Base-by-base conservation (phyloP, 257 asterid genomes). In the Vinca minor region DNA sequence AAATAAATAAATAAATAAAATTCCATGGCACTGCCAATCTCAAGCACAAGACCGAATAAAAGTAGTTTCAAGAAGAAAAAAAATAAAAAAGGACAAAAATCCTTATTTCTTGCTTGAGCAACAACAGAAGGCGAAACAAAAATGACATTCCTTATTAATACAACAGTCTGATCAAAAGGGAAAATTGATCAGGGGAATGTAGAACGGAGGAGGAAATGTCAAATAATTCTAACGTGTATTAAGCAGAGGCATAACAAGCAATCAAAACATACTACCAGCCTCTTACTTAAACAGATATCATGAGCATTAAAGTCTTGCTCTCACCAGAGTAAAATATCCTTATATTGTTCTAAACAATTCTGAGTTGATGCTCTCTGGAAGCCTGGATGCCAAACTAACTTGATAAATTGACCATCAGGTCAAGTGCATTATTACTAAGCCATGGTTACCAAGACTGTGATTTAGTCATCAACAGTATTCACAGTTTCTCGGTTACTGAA, bases 321-420 rank as follows among this genome's bases (percentile, higher is more conserved):
- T 9, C 48, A 42, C 47, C 20, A 50, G 55, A 67, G 70, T 68
- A 44, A 44, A 17, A 44, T 44, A 64, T 25, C 71, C 67, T 18
- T 57, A 36, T 44, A 52, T 73, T 84, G 74, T 78, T 82, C 75
- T 67, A 53, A 67, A 67, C 72, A 59, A 74, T 46, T 63, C 39
- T 69, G 66, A 71, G 66, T 45, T 34, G 67, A 39, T 45, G 15
- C 65, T 49, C 73, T 67, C 65, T 9, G 31, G 14, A 69, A 69
- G 71, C 67, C 80, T 65, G 38, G 73, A 49, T 55, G 28, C 41
- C 21, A 36, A 28, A 48, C 53, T 55, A 55, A 57, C 52, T 47
- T 28, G 48, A 63, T 26, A 63, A 73, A 65, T 38, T 12, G 38
- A 55, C 65, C 66, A 63, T 41, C 62, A n/a, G 39, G 52, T 28